Base-by-base conservation (phyloP, 768 basidiomycete genomes). In the Fomitopsis pulvina region DNA sequence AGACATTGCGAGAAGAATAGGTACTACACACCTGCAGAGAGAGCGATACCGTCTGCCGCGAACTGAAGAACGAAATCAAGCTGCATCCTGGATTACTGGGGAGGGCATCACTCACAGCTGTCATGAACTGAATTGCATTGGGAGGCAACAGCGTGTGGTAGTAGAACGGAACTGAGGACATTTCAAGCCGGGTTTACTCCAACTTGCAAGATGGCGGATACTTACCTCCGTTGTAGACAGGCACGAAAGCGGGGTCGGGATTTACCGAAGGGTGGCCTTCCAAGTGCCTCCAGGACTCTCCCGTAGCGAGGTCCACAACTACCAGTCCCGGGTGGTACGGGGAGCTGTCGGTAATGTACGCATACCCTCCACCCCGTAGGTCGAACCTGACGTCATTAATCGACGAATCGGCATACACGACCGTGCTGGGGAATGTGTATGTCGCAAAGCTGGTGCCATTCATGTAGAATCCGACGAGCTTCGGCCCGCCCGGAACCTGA, bases 351-450 rank as follows among this genome's bases (percentile, higher is more conserved):
- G 57, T 49, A 29, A 58, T 50, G 54, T 55, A 58, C 12, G 57
- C 57, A 29, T 55, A 52, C 22, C 57, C 57, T 4, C 51, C 50
- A 1, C 57, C 57, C 20, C 59, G 54, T 8, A 60, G 52, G 28
- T 60, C 59, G 45, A 60, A 49, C 21, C 59, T 29, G 6, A 60
- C 53, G 30, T 60, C 59, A 38, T 60, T 60, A 12, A 60, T 30
- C 4, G 52, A 54, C 26, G 57, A 56, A 41, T 60, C 59, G n/a
- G 59, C 49, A 20, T 49, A 52, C 3, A 54, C 59, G 2, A 58
- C 55, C 7, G 25, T 46, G 6, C 42, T 34, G 10, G 59, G 59
- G 46, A 60, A 57, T 16, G 52, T 56, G 43, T 56, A 54, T 4
- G 45, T 56, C 18, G 48, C 39, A 29, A 54, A 43, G 4, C 24